These are phyloP conservation scores for Epithemia pelagica DNA, from an alignment of 108 stramenopile species.

Conservation along the genomic window DNA sequence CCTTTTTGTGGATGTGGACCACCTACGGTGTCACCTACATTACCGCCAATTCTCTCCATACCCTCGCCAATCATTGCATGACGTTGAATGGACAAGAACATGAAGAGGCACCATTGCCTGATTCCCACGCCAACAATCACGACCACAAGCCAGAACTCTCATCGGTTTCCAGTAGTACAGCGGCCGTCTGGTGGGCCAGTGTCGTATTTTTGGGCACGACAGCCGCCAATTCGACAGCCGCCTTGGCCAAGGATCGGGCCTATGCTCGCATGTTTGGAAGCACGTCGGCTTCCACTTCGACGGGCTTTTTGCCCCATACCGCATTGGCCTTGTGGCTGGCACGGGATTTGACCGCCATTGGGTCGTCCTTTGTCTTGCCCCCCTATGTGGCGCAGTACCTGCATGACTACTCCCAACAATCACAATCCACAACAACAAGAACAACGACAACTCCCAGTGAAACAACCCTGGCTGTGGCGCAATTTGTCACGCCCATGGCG, in stretches of 20 bases:
- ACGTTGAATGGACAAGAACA: neutral
- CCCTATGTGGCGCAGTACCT: conserved; percentile 21
- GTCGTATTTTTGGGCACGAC: conserved; percentile 39
- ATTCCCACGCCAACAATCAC: neutral
- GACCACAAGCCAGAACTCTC: too few relatives aligned
- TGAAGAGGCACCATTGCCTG: neutral
- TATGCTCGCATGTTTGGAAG: conserved; percentile 41
- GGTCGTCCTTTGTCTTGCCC: conserved; percentile 50
- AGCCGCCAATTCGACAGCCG: conserved; percentile 31
- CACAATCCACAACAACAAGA: neutral
- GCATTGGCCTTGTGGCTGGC: conserved; percentile 43
- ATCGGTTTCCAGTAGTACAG: neutral
- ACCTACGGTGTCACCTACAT: conserved; percentile 30
- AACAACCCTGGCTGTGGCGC: conserved; percentile 6
- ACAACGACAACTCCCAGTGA: neutral
- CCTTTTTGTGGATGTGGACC: conserved; percentile 34
- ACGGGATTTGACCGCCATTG: conserved; percentile 43
- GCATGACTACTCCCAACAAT: neutral
- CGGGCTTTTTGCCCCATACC: conserved; percentile 17
- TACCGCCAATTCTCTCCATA: conserved; percentile 42
- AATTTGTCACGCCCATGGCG: conserved; percentile 30
- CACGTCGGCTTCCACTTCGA: neutral
- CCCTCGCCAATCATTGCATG: conserved; percentile 33
- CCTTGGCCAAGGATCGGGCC: conserved; percentile 46
- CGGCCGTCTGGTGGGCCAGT: neutral